phyloP scores from a whole-genome alignment of 2,329 filamentous ascomycete species.

The Penicillium decumbens region DNA sequence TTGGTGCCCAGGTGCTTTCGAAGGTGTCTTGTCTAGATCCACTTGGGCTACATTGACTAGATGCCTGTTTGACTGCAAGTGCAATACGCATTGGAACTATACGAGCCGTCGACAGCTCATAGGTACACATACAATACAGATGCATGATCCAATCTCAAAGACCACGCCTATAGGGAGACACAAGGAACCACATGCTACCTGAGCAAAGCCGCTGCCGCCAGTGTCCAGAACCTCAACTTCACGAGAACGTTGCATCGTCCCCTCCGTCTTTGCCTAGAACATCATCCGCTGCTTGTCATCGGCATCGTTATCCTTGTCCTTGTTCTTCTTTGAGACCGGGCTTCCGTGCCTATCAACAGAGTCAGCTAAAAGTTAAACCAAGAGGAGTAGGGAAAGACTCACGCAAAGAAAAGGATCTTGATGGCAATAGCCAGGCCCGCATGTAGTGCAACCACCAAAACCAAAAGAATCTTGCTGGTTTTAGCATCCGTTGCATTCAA shows the following conservation, averaged over 20 bases:
- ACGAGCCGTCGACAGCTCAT: slow-evolving; percentile 6
- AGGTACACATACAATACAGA: slow-evolving; percentile 16
- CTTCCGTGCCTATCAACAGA: slow-evolving; percentile 55
- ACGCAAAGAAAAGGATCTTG: slow-evolving; percentile 93
- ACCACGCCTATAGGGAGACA: slow-evolving; percentile 8
- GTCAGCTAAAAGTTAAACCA: slow-evolving; percentile 5
- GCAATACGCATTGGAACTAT: slow-evolving; percentile 7
- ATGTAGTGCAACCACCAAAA: slow-evolving; percentile 80
- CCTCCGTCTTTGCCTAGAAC: slow-evolving; percentile 16
- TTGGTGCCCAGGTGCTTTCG: not conserved
- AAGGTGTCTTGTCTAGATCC: not conserved
- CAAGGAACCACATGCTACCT: slow-evolving; percentile 17
- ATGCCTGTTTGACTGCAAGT: slow-evolving; percentile 1
- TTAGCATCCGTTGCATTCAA: slow-evolving; percentile 88
- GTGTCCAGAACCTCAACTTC: slow-evolving; percentile 4
- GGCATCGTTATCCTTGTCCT: slow-evolving; percentile 25
- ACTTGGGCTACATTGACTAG: not conserved
- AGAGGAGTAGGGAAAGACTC: slow-evolving; percentile 28
- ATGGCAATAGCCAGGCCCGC: slow-evolving; percentile 88
- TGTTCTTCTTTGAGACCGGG: slow-evolving; percentile 48
- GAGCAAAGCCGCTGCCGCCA: slow-evolving; percentile 13
- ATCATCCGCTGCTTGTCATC: slow-evolving; percentile 32
- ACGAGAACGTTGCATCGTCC: not conserved
- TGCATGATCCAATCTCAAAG: slow-evolving; percentile 5
- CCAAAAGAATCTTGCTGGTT: slow-evolving; percentile 79